A percentile compares a stretch with the other conserved stretches of the same genome.
phyloP scores from a whole-genome alignment of 441 rosid genomes.

The Macaranga tanarius region DNA sequence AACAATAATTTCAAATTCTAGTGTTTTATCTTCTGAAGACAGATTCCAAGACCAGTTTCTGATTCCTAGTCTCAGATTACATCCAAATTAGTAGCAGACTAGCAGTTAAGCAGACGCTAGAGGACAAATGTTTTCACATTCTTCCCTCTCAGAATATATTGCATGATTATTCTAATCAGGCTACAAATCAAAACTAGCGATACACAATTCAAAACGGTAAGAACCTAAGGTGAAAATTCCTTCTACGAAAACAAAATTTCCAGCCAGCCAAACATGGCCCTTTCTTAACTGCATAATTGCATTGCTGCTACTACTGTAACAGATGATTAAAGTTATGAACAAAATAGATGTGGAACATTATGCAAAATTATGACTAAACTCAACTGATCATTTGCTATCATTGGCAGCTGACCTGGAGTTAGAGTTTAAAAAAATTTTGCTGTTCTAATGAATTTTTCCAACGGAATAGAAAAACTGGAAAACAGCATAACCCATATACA shows the following conservation, averaged over 20 bases:
- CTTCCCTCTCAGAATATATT: neutral
- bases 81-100: neutral
- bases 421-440: too few species aligned
- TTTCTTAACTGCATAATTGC: too few species aligned
- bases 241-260: neutral
- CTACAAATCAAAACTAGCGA: neutral
- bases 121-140: neutral
- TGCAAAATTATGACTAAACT: too few species aligned
- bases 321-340: neutral
- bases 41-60: neutral
- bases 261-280: constrained; percentile 6
- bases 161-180: neutral
- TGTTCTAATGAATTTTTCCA: too few species aligned
- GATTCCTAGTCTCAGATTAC: neutral
- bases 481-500: too few species aligned
- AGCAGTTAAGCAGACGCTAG: neutral
- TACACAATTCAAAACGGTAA: neutral
- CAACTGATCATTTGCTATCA: too few species aligned
- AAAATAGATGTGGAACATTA: too few species aligned
- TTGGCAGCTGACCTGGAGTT: too few species aligned
- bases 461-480: too few species aligned
- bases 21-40: too few species aligned
- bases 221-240: neutral
- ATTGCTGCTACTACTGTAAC: too few species aligned
- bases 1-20: too few species aligned